Percentiles rank a stretch among this genome's conserved stretches.
Conservation (phyloP, 2,329 filamentous ascomycete genomes). For the Metarhizium robertsii region DNA sequence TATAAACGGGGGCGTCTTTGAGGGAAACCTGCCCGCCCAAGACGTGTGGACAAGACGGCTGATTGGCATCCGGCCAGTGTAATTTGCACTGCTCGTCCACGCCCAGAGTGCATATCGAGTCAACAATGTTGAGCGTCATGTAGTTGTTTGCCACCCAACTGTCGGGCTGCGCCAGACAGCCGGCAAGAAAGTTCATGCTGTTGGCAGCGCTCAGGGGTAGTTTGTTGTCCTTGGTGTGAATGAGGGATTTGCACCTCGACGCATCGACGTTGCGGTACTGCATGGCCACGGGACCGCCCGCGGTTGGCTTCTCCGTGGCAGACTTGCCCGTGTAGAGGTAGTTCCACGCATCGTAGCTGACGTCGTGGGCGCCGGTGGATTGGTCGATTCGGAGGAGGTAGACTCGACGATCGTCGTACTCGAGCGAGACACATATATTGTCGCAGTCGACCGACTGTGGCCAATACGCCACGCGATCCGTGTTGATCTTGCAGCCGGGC, state of each 20-base stretch:
- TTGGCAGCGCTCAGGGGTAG: constrained; percentile 38
- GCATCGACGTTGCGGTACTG: constrained; percentile 33
- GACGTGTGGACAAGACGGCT: constrained; percentile 32
- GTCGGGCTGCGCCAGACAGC: constrained; percentile 28
- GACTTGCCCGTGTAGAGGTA: constrained; percentile 41
- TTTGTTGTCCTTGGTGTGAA: constrained; percentile 30
- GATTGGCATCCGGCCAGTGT: constrained; percentile 33
- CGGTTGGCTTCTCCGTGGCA: constrained; percentile 33
- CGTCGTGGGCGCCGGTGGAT: constrained; percentile 47
- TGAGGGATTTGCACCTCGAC: constrained; percentile 36
- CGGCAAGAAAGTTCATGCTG: constrained; percentile 42
- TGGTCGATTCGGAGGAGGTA: constrained; percentile 51
- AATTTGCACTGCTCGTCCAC: constrained; percentile 36
- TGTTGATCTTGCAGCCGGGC: constrained; percentile 52
- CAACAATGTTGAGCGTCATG: constrained; percentile 41
- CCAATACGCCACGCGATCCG: constrained; percentile 53
- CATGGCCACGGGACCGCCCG: constrained; percentile 40
- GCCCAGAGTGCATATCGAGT: constrained; percentile 36
- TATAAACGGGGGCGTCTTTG: constrained; percentile 31
- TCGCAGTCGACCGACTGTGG: constrained; percentile 43
- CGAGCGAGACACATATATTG: constrained; percentile 46
- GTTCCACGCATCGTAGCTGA: constrained; percentile 55
- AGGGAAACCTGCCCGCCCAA: constrained; percentile 29
- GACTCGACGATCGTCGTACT: constrained; percentile 37
- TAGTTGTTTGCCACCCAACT: constrained; percentile 41